These are phyloP conservation scores for Candida pseudoviswanathii DNA, from an alignment of 1,139 yeast genomes.

Conservation along the genomic window DNA sequence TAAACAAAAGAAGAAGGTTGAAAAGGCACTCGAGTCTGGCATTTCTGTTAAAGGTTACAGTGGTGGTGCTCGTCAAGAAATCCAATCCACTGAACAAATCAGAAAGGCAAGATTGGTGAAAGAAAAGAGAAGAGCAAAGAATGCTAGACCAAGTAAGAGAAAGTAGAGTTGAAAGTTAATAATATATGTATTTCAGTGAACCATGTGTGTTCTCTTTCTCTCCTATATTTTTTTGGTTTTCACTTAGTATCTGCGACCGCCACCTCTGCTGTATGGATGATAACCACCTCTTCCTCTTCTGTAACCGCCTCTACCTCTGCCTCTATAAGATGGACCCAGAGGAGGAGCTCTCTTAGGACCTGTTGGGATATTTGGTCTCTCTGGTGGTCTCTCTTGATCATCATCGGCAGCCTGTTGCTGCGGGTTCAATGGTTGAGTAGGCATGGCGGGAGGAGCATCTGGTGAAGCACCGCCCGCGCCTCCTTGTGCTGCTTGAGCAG, in stretches of 20 bases:
- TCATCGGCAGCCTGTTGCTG: slow-evolving; percentile 48
- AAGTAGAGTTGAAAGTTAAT: slow-evolving; percentile 19
- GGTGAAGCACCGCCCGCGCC: slow-evolving; percentile 15
- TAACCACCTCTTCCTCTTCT: slow-evolving; percentile 26
- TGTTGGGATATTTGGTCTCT: slow-evolving; percentile 29
- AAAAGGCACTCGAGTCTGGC: slow-evolving; percentile 79
- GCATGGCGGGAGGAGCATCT: slow-evolving; percentile 31
- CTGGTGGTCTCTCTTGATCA: slow-evolving; percentile 16
- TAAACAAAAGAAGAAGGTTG: slow-evolving; percentile 80
- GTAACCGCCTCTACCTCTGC: slow-evolving; percentile 27
- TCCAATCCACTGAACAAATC: slow-evolving; percentile 72
- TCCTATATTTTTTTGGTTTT: not conserved
- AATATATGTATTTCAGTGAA: slow-evolving; percentile 4
- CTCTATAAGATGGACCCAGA: slow-evolving; percentile 41
- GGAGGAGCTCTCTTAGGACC: slow-evolving; percentile 49
- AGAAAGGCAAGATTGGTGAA: slow-evolving; percentile 71
- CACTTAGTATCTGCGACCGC: slow-evolving; percentile 17
- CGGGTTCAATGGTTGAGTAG: slow-evolving; percentile 56
- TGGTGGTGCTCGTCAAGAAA: slow-evolving; percentile 58
- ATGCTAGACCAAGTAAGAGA: slow-evolving; percentile 68
- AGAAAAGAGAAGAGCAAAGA: slow-evolving; percentile 80
- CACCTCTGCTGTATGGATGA: slow-evolving; percentile 33
- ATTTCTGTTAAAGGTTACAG: slow-evolving; percentile 69
- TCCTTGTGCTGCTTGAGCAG: slow-evolving; percentile 21
- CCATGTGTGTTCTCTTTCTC: slow-evolving; percentile 28